phyloP scores from a whole-genome alignment of 139 green algal genomes.

The Coelastrella sp. region DNA sequence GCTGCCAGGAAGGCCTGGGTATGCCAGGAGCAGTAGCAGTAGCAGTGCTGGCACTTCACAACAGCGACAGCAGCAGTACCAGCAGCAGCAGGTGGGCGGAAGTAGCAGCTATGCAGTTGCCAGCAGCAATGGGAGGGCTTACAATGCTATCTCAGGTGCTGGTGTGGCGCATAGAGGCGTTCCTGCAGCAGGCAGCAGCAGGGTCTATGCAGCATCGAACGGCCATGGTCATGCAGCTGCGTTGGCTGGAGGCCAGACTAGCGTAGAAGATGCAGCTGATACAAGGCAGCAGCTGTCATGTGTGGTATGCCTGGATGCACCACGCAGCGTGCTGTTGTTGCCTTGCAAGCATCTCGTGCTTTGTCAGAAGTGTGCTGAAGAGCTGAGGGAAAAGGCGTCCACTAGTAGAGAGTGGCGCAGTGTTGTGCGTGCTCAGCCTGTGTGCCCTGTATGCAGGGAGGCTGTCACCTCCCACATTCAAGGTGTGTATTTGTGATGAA shows the following conservation, averaged over 20 bases:
- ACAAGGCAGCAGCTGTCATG: conserved; percentile 26
- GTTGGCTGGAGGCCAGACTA: not conserved
- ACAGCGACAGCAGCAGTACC: not conserved
- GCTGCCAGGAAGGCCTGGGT: not conserved
- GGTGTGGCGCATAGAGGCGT: too few species aligned
- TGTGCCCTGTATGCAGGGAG: conserved; percentile 10
- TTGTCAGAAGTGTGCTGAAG: not conserved
- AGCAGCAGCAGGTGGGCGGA: not conserved
- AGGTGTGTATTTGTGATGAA: not conserved
- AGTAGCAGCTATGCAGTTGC: not conserved
- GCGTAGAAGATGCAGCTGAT: not conserved
- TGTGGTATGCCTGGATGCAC: conserved; percentile 46
- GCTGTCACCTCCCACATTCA: not conserved
- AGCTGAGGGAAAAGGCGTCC: not conserved
- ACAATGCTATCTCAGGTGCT: not conserved
- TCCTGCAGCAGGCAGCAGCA: not conserved
- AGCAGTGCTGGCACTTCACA: not conserved
- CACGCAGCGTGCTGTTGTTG: conserved; percentile 41
- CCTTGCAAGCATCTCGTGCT: conserved; percentile 54
- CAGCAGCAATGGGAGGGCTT: not conserved
- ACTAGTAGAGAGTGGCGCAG: not conserved
- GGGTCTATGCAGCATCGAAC: too few species aligned
- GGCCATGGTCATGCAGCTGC: too few species aligned
- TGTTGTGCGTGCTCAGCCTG: not conserved
- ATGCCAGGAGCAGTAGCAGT: not conserved